phyloP scores from a whole-genome alignment of 495 filamentous ascomycete genomes.

The Gamarada debralockiae region DNA sequence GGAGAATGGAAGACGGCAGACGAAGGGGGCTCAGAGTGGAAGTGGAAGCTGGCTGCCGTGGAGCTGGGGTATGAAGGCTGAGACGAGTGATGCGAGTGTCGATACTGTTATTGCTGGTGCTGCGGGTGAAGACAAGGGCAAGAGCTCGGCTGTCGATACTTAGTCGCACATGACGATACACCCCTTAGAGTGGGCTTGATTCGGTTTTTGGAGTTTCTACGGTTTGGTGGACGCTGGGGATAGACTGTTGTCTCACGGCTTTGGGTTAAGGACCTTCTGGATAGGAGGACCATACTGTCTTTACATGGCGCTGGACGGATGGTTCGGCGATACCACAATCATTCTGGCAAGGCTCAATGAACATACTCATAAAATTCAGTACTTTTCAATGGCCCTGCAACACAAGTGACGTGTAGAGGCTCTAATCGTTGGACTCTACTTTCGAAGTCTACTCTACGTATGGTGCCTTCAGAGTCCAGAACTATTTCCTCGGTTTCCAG shows the following conservation, averaged over 20 bases:
- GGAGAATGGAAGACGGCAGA: conserved; percentile 29
- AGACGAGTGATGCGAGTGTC: background rate
- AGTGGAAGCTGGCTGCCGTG: conserved; percentile 57
- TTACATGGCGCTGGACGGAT: background rate
- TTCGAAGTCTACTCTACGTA: too few species aligned
- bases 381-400: too few species aligned
- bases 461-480: too few species aligned
- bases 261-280: background rate
- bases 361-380: too few species aligned
- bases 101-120: conserved; percentile 14
- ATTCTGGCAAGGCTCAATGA: too few species aligned
- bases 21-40: conserved; percentile 7
- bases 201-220: background rate
- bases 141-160: conserved; percentile 22
- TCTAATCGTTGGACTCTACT: too few species aligned
- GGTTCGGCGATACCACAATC: background rate
- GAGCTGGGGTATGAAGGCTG: conserved; percentile 42
- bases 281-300: background rate
- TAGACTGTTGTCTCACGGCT: conserved; percentile 6
- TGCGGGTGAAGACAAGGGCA: conserved; percentile 7
- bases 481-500: too few species aligned
- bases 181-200: background rate
- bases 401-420: too few species aligned
- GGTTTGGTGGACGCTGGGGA: background rate
- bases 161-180: background rate